Conservation (phyloP, 225 moss, liverwort and hornwort species). For the Straminergon stramineum region DNA sequence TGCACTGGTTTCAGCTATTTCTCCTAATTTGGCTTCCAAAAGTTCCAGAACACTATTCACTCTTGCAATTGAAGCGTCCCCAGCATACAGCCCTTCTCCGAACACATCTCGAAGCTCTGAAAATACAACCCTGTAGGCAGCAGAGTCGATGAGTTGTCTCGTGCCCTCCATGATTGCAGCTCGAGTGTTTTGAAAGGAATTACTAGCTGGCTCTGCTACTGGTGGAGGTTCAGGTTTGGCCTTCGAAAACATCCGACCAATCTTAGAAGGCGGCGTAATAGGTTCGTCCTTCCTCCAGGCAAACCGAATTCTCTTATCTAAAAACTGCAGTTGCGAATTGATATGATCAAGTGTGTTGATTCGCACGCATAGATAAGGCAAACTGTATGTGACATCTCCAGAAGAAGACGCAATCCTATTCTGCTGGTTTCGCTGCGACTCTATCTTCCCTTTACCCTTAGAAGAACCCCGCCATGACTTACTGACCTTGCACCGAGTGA, state of each 20-base stretch:
- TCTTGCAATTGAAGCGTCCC: constrained; percentile 63
- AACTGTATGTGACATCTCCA: constrained; percentile 23
- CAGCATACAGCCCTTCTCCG: constrained; percentile 75
- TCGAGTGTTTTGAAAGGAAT: constrained; percentile 28
- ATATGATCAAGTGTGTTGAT: constrained; percentile 84
- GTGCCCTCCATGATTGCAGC: constrained; percentile 32
- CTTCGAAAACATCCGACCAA: constrained; percentile 19
- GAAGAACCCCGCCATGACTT: constrained; percentile 45
- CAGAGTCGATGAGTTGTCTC: constrained; percentile 55
- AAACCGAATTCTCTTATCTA: constrained; percentile 65
- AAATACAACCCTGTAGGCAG: constrained; percentile 71
- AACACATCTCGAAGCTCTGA: constrained; percentile 57
- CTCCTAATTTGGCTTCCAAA: constrained; percentile 57
- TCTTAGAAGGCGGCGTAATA: constrained; percentile 21
- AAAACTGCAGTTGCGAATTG: constrained; percentile 59
- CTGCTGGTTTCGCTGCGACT: constrained; percentile 25
- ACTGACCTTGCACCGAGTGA: constrained; percentile 68
- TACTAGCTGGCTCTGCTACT: constrained; percentile 15
- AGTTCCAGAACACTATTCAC: constrained; percentile 44
- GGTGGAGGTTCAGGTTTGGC: constrained; percentile 18
- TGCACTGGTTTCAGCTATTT: constrained; percentile 55
- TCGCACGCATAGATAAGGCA: constrained; percentile 68
- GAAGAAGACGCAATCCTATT: constrained; percentile 2
- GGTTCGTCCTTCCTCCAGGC: constrained; percentile 73
- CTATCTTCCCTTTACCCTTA: constrained; percentile 62